Evolutionary conservation across 148 eudicot species (phyloP), one percentile per base, ranked within the genome.

Genomic region (Tetragonia tetragonoides): DNA sequence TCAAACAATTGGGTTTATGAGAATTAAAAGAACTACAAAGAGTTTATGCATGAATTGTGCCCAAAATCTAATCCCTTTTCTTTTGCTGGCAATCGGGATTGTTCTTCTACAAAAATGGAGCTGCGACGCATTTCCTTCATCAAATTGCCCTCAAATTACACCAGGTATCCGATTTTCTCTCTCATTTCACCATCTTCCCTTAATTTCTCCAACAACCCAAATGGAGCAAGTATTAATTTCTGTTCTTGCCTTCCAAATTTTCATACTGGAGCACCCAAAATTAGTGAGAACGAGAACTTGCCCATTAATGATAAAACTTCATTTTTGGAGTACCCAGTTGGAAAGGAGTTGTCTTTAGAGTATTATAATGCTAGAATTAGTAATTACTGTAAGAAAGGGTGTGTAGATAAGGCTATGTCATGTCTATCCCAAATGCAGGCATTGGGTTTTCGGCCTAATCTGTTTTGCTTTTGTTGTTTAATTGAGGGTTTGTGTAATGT

Each of bases 381-480:
- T 16, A 81, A 80, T 67, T 77, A 84, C 23, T 90, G 97, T 72
- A 82, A 75, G 65, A 62, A 49, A 57, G 91, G 93, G 16, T 79
- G 78, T 79, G 74, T 87, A 34, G 89, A 88, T 74, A 75, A 84
- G 66, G 98, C 98, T 34, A 84, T 92, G 91, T 67, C 65, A 20
- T 76, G 84, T 79, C 65, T 92, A 23, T 84, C 98, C 44, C 82
- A 85, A 80, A 90, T 92, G 94, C 97, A 95, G 80, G 91, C 96
- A 59, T 57, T 91, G 66, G 95, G 96, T 1, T 84, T 70, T 67
- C 81, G 66, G 20, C 91, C 88, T 7, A 88, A 87, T 66, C 76
- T 83, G 20, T 15, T 68, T 41, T 86, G 89, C 20, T 92, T 92
- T 77, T 76, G 82, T 16, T 70, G 84, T 66, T 81, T 95, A 44